These are phyloP conservation scores for Oryza punctata DNA, from an alignment of 176 grass and related monocot species.

Conservation along the genomic window DNA sequence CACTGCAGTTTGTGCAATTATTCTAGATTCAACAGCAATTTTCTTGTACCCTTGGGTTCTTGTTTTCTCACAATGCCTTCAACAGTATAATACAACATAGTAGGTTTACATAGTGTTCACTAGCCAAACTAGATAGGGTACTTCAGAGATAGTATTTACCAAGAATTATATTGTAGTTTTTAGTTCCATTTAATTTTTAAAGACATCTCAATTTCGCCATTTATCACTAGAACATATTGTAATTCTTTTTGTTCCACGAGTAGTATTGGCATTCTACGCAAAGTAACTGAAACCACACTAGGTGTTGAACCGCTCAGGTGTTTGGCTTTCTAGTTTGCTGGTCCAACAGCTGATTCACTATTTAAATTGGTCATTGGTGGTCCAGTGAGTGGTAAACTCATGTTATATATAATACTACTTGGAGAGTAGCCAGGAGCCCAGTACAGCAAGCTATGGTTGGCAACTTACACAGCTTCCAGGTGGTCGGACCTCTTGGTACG, in stretches of 20 bases:
- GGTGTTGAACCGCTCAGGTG: neutral
- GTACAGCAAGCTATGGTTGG: neutral
- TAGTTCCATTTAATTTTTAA: neutral
- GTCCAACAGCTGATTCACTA: neutral
- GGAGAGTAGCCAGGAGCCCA: neutral
- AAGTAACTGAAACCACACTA: neutral
- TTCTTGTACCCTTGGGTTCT: neutral
- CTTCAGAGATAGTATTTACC: neutral
- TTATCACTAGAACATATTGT: neutral
- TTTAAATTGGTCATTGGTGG: neutral
- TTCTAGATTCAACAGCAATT: neutral
- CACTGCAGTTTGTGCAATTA: neutral
- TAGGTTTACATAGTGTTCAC: neutral
- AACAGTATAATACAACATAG: neutral
- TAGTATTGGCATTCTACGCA: neutral
- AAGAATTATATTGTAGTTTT: neutral
- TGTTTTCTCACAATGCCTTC: neutral
- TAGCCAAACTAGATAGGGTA: neutral
- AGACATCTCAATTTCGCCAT: neutral
- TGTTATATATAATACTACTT: neutral
- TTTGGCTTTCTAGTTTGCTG: neutral
- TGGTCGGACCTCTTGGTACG: neutral
- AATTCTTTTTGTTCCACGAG: neutral
- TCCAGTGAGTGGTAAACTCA: neutral
- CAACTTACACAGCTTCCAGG: neutral